A percentile compares a stretch with the other conserved stretches of the same genome.
These are phyloP conservation scores for Lepidium aucheri DNA, from an alignment of 345 rosid genomes.

Conservation along the genomic window DNA sequence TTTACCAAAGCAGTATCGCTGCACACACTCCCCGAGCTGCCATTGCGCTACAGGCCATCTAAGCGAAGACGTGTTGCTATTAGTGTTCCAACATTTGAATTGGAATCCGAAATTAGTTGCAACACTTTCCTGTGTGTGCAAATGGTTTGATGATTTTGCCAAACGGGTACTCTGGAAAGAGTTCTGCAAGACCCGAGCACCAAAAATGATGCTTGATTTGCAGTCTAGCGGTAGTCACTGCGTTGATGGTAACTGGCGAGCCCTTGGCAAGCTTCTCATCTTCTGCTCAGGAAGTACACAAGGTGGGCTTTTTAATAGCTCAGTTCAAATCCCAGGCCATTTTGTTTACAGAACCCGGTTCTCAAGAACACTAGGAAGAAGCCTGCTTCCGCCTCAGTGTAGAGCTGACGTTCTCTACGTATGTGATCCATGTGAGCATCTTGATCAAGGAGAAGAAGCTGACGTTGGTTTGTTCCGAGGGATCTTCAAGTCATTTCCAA, in stretches of 20 bases:
- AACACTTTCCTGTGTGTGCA: conserved; percentile 70
- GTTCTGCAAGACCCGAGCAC: conserved; percentile 89
- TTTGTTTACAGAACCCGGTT: conserved; percentile 84
- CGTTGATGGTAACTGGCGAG: conserved; percentile 96
- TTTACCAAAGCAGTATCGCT: conserved; percentile 82
- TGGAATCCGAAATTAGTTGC: conserved; percentile 96
- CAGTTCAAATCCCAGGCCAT: conserved; percentile 77
- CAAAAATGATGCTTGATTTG: conserved; percentile 88
- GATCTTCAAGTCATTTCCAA: conserved; percentile 72
- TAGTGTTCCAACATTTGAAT: conserved; percentile 78
- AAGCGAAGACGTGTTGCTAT: conserved; percentile 65
- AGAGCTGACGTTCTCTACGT: conserved; percentile 83
- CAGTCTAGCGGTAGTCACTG: conserved; percentile 90
- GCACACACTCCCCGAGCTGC: conserved; percentile 90
- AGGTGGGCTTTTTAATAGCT: conserved; percentile 62
- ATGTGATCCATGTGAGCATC: conserved; percentile 98
- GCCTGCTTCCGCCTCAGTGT: conserved; percentile 92
- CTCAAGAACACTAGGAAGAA: conserved; percentile 87
- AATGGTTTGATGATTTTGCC: conserved; percentile 97
- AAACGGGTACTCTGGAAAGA: conserved; percentile 96
- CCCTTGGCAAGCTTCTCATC: conserved; percentile 89
- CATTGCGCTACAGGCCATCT: conserved; percentile 86
- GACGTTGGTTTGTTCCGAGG: conserved; percentile 96
- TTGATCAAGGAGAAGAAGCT: conserved; percentile 97
- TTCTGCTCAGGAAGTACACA: conserved; percentile 80